These are phyloP conservation scores for Dactylonectria estremocensis DNA, from an alignment of 2,329 filamentous ascomycete genomes.

Conservation along the genomic window DNA sequence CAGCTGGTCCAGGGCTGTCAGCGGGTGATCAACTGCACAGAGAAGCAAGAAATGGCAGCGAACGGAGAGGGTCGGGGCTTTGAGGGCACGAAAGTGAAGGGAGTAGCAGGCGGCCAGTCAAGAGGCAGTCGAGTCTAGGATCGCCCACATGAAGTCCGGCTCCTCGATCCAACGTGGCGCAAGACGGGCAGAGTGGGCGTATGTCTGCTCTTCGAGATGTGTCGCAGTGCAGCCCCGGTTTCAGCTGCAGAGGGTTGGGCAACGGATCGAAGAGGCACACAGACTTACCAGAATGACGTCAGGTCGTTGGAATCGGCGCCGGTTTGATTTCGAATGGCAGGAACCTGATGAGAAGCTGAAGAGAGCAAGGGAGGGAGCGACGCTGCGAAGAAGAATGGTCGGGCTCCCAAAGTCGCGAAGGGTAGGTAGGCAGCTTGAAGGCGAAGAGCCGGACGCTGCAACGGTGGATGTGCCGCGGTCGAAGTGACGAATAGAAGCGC, in stretches of 20 bases:
- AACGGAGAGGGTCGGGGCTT: conserved; percentile 20
- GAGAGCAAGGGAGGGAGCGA: conserved; percentile 7
- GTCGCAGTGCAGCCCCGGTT: conserved; percentile 15
- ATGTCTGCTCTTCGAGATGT: conserved; percentile 14
- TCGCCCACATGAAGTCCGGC: neutral
- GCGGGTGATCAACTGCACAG: neutral
- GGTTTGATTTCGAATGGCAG: conserved; percentile 24
- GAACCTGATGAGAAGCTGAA: conserved; percentile 10
- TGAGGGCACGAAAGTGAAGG: conserved; percentile 15
- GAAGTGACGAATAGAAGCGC: conserved; percentile 18
- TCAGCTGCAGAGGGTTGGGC: conserved; percentile 32
- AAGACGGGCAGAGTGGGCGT: neutral
- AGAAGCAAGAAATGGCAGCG: neutral
- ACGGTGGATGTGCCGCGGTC: conserved; percentile 5
- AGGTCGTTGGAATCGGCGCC: conserved; percentile 31
- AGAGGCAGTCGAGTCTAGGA: neutral
- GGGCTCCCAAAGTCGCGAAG: conserved; percentile 9
- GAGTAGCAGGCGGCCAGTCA: conserved; percentile 10
- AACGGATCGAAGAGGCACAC: conserved; percentile 35
- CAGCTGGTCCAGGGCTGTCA: neutral
- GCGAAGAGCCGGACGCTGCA: conserved; percentile 11
- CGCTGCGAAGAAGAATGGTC: conserved; percentile 1
- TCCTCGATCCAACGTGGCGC: conserved; percentile 7
- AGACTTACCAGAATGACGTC: conserved; percentile 48
- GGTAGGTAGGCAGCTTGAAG: conserved; percentile 26